These are phyloP conservation scores for Hypoxylon rubiginosum DNA, from an alignment of 2,329 filamentous ascomycete genomes.

Conservation along the genomic window DNA sequence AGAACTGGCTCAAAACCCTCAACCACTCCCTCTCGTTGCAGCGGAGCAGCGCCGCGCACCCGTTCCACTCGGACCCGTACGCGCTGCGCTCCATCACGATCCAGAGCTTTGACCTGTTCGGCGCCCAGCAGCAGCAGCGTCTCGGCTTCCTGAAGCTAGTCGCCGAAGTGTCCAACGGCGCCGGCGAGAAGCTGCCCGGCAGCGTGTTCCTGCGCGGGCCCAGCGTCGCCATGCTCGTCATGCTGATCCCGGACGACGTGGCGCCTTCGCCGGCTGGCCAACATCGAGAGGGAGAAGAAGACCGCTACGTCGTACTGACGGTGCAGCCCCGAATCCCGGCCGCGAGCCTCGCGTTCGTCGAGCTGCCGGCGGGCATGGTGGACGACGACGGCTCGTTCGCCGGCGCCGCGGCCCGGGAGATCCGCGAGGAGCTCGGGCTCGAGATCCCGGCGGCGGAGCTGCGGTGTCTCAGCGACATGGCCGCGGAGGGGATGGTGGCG, in stretches of 20 bases:
- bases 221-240: conserved; percentile 72
- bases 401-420: conserved; percentile 71
- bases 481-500: conserved; percentile 32
- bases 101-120: conserved; percentile 68
- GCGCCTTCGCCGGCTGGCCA: too few relatives aligned
- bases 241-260: conserved; percentile 67
- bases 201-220: conserved; percentile 70
- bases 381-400: conserved; percentile 67
- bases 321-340: conserved; percentile 70
- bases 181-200: conserved; percentile 66
- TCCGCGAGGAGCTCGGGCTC: conserved; percentile 71
- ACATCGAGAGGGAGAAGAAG: conserved; percentile 50
- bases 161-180: conserved; percentile 62
- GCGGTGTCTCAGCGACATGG: conserved; percentile 65
- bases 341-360: conserved; percentile 67
- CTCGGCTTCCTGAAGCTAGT: conserved; percentile 71
- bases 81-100: conserved; percentile 63
- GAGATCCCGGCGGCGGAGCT: conserved; percentile 64
- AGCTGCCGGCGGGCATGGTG: conserved; percentile 72
- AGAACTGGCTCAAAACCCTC: conserved; percentile 66
- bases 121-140: conserved; percentile 55
- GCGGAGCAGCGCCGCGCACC: conserved; percentile 56
- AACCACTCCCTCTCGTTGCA: conserved; percentile 63
- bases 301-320: conserved; percentile 70
- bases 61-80: conserved; percentile 69